Conservation (phyloP, 2,329 filamentous ascomycete genomes). For the Colletotrichum tropicicola region DNA sequence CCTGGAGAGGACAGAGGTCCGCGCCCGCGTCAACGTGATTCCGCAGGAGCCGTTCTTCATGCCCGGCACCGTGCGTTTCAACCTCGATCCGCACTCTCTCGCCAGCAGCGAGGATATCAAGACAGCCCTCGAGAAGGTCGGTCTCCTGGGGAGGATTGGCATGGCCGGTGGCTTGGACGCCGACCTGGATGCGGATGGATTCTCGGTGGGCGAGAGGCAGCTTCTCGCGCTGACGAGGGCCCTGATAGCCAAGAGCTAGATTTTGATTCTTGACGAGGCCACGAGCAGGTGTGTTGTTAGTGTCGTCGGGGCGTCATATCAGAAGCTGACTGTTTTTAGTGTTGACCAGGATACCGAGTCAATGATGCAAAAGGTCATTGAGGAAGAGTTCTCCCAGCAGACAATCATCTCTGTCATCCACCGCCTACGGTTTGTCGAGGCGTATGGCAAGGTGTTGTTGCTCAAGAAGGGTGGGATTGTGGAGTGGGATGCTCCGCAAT, state of each 20-base stretch:
- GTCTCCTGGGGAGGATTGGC: slow-evolving; percentile 51
- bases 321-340: neutral
- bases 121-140: slow-evolving; percentile 54
- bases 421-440: neutral
- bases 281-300: slow-evolving; percentile 10
- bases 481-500: neutral
- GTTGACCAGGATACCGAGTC: slow-evolving; percentile 7
- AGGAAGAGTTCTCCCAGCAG: neutral
- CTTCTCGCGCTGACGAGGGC: slow-evolving; percentile 58
- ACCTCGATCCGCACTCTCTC: slow-evolving; percentile 52
- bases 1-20: slow-evolving; percentile 33
- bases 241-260: slow-evolving; percentile 42
- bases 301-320: no score
- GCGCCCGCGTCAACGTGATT: slow-evolving; percentile 49
- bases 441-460: neutral
- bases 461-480: neutral
- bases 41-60: slow-evolving; percentile 63
- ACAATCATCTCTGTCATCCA: slow-evolving; percentile 7
- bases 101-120: slow-evolving; percentile 52
- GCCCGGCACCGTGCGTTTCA: slow-evolving; percentile 56
- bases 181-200: slow-evolving; percentile 39
- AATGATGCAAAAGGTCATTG: neutral
- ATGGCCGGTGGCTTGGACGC: slow-evolving; percentile 47
- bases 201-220: slow-evolving; percentile 56
- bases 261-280: slow-evolving; percentile 11